A percentile compares a stretch with the other conserved stretches of the same genome.
phyloP scores from a whole-genome alignment of 371 early-diverging fungal genomes.

The Mucor sp. region DNA sequence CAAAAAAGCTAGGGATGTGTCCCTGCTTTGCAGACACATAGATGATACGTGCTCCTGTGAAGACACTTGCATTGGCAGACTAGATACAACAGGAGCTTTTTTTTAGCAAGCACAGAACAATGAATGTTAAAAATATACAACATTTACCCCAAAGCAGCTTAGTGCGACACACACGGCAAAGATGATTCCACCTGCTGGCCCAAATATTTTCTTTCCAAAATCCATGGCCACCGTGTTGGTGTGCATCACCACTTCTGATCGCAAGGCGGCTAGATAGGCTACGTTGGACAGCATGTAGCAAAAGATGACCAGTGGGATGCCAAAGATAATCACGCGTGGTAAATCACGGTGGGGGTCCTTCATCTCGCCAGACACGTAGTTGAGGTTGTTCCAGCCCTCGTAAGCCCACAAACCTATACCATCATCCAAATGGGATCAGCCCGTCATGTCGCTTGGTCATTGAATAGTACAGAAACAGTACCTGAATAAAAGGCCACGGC shows the following conservation, averaged over 20 bases:
- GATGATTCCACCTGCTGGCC: constrained; percentile 67
- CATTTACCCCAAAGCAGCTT: constrained; percentile 70
- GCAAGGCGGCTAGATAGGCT: constrained; percentile 84
- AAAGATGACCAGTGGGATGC: constrained; percentile 75
- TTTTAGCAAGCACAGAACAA: background rate
- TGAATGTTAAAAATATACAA: background rate
- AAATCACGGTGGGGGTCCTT: constrained; percentile 82
- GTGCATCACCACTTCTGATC: constrained; percentile 65
- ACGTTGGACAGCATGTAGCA: constrained; percentile 85
- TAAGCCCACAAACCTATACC: constrained; percentile 92
- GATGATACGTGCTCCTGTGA: constrained; percentile 76
- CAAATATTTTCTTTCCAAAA: constrained; percentile 77
- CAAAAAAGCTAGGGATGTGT: constrained; percentile 72
- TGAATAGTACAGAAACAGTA: constrained; percentile 10
- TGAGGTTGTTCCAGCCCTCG: constrained; percentile 90
- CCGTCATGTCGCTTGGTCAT: background rate
- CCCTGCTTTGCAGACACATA: constrained; percentile 74
- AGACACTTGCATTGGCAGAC: constrained; percentile 77
- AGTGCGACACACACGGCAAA: constrained; percentile 77
- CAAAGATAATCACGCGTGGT: constrained; percentile 67
- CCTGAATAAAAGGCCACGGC: constrained; percentile 79
- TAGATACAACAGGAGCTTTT: constrained; percentile 10
- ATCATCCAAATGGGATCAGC: constrained; percentile 7
- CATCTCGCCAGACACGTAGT: constrained; percentile 90
- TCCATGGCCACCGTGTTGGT: constrained; percentile 75